Base-by-base conservation (phyloP, 257 asterid species). In the Solanum virginianum region DNA sequence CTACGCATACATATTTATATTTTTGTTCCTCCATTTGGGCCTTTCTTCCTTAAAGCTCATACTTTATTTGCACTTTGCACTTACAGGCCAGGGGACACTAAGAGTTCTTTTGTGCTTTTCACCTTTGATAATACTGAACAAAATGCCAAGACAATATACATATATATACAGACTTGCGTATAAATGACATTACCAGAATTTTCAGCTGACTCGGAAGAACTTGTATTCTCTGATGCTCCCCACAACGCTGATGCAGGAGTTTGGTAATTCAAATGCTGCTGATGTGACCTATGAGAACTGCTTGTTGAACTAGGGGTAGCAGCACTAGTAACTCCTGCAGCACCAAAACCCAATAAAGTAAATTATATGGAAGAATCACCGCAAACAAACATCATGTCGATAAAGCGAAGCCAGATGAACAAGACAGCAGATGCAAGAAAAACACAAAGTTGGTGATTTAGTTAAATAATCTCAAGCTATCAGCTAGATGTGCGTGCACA, bases 231-330 rank as follows among this genome's bases (percentile, higher is more conserved):
- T 32, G 90, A 63, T 79, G 92, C 62, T 77, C 92, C 97, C 87
- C 93, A 91, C 71, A 92, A 91, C 84, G 96, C 97, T 80, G 97
- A 90, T 85, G 92, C 89, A 53, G 97, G 94, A 84, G 84, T 92
- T 85, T 93, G 99, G 89, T 91, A 93, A 83, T 92, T 90, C 12
- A 87, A 66, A n/a, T 87, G 91, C 63, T 85, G 92, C 82, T 89
- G 90, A 80, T 88, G 88, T 54, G 92, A 85, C 89, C 91, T 93
- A 84, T 90, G 93, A 68, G 94, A 86, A 86, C 88, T 85, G 81
- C 88, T 75, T 4, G 74, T 80, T 80, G 89, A 80, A 85, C 80
- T 85, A 85, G 90, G 41, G 72, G 88, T 24, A 57, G 90, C 82
- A 86, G 87, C 81, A 63, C 85, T 84, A 83, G 85, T 14, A 85